These are phyloP conservation scores for Pythium biforme DNA, from an alignment of 352 stramenopile species.

Conservation along the genomic window DNA sequence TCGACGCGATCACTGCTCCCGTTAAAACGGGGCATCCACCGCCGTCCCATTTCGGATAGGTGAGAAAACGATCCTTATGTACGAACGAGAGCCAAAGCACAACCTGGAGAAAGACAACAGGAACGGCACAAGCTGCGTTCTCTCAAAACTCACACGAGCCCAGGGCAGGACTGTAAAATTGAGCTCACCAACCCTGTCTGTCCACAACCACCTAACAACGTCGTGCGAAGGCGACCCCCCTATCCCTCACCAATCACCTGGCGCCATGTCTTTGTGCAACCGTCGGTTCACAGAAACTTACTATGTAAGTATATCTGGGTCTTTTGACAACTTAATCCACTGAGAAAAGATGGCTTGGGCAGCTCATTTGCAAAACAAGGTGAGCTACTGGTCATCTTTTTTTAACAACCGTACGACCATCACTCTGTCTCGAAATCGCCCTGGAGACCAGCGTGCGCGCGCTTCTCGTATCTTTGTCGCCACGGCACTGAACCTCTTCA, in stretches of 20 bases:
- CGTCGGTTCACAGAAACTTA: neutral
- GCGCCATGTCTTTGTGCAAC: slow-evolving; percentile 11
- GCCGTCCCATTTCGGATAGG: neutral
- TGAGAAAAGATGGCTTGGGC: neutral
- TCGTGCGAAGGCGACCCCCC: neutral
- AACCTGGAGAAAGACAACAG: neutral
- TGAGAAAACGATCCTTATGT: too few species aligned
- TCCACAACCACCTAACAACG: slow-evolving; percentile 5
- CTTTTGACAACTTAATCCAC: neutral
- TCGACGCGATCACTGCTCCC: too few species aligned
- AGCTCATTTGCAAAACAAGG: slow-evolving; percentile 17
- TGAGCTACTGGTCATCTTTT: slow-evolving; percentile 2
- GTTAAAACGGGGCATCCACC: too few species aligned
- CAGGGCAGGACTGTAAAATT: slow-evolving; percentile 9
- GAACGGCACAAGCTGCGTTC: too few species aligned
- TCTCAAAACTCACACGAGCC: too few species aligned
- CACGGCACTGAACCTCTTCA: slow-evolving; percentile 19
- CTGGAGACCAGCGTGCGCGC: neutral
- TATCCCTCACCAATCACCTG: neutral
- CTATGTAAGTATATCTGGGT: neutral
- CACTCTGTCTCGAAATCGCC: neutral
- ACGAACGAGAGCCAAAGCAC: too few species aligned
- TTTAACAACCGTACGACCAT: slow-evolving; percentile 22
- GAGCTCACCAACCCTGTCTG: neutral
- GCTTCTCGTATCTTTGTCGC: slow-evolving; percentile 46